phyloP scores from a whole-genome alignment of 2,329 filamentous ascomycete species.

The Pestalotiopsis sp. region DNA sequence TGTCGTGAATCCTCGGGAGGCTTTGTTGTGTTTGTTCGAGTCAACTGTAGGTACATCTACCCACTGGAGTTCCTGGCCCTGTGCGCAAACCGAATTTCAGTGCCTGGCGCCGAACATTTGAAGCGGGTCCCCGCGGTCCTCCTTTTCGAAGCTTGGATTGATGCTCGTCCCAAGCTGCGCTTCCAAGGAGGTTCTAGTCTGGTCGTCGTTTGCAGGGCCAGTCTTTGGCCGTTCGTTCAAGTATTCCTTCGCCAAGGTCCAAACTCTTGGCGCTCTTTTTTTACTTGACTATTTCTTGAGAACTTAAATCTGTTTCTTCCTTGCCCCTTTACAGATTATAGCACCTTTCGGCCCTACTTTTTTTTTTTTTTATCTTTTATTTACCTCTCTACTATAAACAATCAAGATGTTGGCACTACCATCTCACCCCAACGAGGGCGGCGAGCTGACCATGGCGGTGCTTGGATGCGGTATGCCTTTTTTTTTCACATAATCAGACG shows the following conservation, averaged over 20 bases:
- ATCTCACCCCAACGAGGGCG: slow-evolving; percentile 35
- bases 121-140: not conserved
- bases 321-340: not conserved
- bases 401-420: slow-evolving; percentile 31
- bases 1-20: not conserved
- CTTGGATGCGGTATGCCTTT: slow-evolving; percentile 70
- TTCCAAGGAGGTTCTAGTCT: not conserved
- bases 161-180: not conserved
- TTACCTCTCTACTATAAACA: not conserved
- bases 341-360: not conserved
- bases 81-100: not conserved
- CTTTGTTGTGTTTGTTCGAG: not conserved
- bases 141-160: not conserved
- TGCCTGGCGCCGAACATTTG: not conserved
- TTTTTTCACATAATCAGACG: not conserved
- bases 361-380: not conserved
- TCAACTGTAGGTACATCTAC: not conserved
- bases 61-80: not conserved
- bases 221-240: not conserved
- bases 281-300: not conserved
- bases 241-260: not conserved
- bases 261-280: not conserved
- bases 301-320: not conserved
- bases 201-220: not conserved
- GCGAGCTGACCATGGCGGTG: slow-evolving; percentile 70